Evolutionary conservation across 2,329 filamentous ascomycete species (phyloP).

Genomic region (Aspergillus proliferans): DNA sequence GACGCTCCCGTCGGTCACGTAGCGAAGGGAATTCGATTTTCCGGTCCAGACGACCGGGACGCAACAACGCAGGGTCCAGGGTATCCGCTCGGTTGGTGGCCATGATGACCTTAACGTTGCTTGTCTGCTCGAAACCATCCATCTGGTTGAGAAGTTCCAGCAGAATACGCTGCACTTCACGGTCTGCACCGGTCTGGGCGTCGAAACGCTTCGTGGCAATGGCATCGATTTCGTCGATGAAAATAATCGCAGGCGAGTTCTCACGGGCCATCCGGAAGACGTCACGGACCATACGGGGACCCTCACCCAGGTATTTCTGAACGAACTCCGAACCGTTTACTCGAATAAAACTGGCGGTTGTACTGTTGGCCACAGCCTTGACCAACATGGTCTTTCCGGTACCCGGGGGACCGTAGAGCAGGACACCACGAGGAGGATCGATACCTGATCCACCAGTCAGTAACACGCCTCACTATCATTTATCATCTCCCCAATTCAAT

Average conservation of each 20-base stretch:
- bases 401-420: conserved; percentile 92
- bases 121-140: conserved; percentile 98
- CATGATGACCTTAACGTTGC: conserved; percentile 99
- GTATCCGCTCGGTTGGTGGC: conserved; percentile 98
- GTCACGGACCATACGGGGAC: conserved; percentile 96
- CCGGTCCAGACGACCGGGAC: conserved; percentile 88
- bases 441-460: conserved; percentile 50
- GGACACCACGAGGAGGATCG: conserved; percentile 90
- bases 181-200: conserved; percentile 93
- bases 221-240: conserved; percentile 98
- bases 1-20: conserved; percentile 85
- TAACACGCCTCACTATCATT: neutral
- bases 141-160: conserved; percentile 98
- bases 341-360: conserved; percentile 95
- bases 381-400: conserved; percentile 97
- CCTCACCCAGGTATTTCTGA: conserved; percentile 96
- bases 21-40: conserved; percentile 99
- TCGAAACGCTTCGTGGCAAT: conserved; percentile 99
- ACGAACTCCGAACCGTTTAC: conserved; percentile 98
- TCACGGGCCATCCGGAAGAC: conserved; percentile 99
- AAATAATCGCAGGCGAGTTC: conserved; percentile 97
- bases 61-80: conserved; percentile 86
- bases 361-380: conserved; percentile 97
- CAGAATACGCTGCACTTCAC: conserved; percentile 97
- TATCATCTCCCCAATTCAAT: neutral